phyloP scores from a whole-genome alignment of 768 basidiomycete genomes.

The Mycena floridula region DNA sequence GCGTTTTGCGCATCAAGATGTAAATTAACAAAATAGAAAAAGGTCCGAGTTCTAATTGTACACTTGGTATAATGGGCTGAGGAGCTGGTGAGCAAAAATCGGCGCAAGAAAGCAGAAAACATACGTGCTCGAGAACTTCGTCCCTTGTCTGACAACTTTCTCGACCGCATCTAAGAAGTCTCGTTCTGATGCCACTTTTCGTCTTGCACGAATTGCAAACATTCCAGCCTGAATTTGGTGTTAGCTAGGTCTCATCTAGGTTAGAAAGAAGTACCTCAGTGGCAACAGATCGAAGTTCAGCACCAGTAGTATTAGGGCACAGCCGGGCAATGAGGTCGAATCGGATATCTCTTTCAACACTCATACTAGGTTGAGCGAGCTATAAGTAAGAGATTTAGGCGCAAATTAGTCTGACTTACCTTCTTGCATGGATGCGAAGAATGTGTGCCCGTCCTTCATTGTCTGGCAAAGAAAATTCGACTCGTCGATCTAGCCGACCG shows the following conservation, averaged over 20 bases:
- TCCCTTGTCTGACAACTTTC: conserved; percentile 96
- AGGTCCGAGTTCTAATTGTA: conserved; percentile 84
- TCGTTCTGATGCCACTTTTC: conserved; percentile 95
- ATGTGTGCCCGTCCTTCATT: conserved; percentile 96
- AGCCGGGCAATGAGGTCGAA: conserved; percentile 95
- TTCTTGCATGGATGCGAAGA: conserved; percentile 92
- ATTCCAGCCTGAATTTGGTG: conserved; percentile 77
- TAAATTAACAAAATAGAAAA: not conserved
- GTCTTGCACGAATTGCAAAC: conserved; percentile 95
- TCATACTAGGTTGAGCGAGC: conserved; percentile 61
- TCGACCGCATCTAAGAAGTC: conserved; percentile 98
- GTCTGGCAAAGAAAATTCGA: conserved; percentile 94
- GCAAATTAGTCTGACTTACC: conserved; percentile 43
- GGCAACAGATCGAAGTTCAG: conserved; percentile 94
- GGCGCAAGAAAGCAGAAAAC: conserved; percentile 24
- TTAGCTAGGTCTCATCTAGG: conserved; percentile 2
- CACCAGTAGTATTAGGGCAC: conserved; percentile 97
- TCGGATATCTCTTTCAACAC: conserved; percentile 92
- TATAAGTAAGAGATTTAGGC: not conserved
- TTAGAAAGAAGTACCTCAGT: conserved; percentile 62
- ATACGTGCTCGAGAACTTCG: conserved; percentile 96
- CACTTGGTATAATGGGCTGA: conserved; percentile 85
- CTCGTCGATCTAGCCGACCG: conserved; percentile 92
- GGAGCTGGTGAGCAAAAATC: conserved; percentile 7
- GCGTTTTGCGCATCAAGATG: no score